A percentile compares a stretch with the other conserved stretches of the same genome.
Conservation (phyloP, 352 stramenopile species). For the Globisporangium yorkense region DNA sequence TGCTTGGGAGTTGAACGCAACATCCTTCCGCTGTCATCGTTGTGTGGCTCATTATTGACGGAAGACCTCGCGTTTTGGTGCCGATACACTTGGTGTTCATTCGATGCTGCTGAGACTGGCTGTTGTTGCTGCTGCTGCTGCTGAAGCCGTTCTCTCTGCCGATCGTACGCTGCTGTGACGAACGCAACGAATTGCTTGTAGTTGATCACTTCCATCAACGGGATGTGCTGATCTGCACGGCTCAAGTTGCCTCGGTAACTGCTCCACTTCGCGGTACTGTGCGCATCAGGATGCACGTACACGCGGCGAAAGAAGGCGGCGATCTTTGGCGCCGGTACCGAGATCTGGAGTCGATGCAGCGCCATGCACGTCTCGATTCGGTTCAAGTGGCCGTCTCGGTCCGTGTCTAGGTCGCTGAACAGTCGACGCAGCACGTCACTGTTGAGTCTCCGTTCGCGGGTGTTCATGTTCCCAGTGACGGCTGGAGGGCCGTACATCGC, state of each 20-base stretch:
- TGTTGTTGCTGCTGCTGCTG: slow-evolving; percentile 1
- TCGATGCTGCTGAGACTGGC: background rate
- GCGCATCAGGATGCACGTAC: slow-evolving; percentile 7
- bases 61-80: background rate
- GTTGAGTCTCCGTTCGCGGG: slow-evolving; percentile 20
- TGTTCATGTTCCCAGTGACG: slow-evolving; percentile 1
- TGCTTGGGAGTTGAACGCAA: background rate
- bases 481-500: slow-evolving; percentile 48
- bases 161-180: slow-evolving; percentile 44
- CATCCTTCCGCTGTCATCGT: background rate
- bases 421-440: slow-evolving; percentile 58
- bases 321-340: slow-evolving; percentile 48
- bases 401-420: slow-evolving; percentile 69
- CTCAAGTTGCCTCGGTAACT: slow-evolving; percentile 3
- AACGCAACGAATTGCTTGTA: slow-evolving; percentile 78
- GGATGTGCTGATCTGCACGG: slow-evolving; percentile 12
- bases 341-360: slow-evolving; percentile 64
- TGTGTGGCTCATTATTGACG: background rate
- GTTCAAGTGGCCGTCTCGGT: slow-evolving; percentile 66
- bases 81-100: background rate
- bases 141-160: slow-evolving; percentile 16
- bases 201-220: slow-evolving; percentile 60
- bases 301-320: slow-evolving; percentile 65
- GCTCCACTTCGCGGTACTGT: background rate
- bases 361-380: slow-evolving; percentile 68